These are phyloP conservation scores for Pelargonium cotyledonis DNA, from an alignment of 441 rosid species.

Conservation along the genomic window DNA sequence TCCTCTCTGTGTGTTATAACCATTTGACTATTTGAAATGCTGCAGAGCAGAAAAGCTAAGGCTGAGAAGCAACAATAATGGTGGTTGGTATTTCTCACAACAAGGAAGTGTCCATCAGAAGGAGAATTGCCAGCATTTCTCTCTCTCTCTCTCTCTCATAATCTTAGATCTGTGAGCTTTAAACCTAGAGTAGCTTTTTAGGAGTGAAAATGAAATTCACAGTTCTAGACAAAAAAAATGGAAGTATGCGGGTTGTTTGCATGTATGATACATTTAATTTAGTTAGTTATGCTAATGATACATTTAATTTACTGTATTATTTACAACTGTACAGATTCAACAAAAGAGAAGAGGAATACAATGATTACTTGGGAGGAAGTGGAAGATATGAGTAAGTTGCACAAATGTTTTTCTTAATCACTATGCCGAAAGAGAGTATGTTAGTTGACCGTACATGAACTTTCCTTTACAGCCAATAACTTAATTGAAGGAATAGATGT, in stretches of 20 bases:
- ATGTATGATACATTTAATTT: background rate
- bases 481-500: conserved; percentile 66
- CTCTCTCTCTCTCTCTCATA: conserved; percentile 17
- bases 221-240: background rate
- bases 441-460: conserved; percentile 8
- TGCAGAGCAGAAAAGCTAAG: conserved; percentile 20
- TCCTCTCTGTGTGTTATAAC: background rate
- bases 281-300: background rate
- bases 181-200: background rate
- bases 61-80: conserved; percentile 32
- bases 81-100: conserved; percentile 46
- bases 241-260: background rate
- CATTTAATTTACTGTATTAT: background rate
- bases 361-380: conserved; percentile 94
- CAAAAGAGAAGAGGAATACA: conserved; percentile 84
- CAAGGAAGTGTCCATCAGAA: conserved; percentile 65
- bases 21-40: background rate
- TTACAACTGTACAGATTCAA: conserved; percentile 48
- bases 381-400: conserved; percentile 78
- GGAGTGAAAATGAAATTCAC: background rate
- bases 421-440: background rate
- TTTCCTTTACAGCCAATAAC: conserved; percentile 47
- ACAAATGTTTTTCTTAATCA: conserved; percentile 7
- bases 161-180: background rate
- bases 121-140: conserved; percentile 64